Base-by-base conservation (phyloP, 352 stramenopile genomes). In the Phytophthora macrochlamydospora region DNA sequence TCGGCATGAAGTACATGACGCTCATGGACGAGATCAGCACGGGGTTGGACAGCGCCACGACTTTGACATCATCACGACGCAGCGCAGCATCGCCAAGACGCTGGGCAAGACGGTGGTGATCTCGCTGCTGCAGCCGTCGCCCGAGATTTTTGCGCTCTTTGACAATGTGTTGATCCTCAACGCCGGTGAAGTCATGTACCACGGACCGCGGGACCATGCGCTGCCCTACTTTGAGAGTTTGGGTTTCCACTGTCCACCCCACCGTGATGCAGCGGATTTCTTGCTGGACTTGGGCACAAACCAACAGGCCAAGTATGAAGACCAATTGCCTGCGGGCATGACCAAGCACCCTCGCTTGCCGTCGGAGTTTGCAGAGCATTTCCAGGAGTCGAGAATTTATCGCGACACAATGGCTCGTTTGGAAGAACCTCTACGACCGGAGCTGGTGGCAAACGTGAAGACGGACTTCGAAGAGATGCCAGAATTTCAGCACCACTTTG, bases 81-180 rank as follows among this genome's bases (percentile, higher is more conserved):
- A 85, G 7, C 63, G 65, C 32, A 80, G 69, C n/a, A 62, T 90
- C 9, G 83, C 81, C 8, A 54, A 78, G 38, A 79, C 65, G 8
- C 67, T 93, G 29, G 67, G 74, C 9, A 71, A 68, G 51, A 91
- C 81, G 8, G 57, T 82, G n/a, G 78, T 93, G 9, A 78, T 97
- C 35, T 90, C 88, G 7, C 67, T 98, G 28, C 65, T 97, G 30
- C 80, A 98, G 68, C 94, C 94, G 24, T 81, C 94, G 9, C 95
- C 95, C 0, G 94, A 98, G 69, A 93, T 97, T 14, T 97, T 97
- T 31, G 83, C 78, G 7, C 71, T 98, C 13, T 98, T 98, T 69
- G 95, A 98, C 68, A 87, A 98, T 44, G 69, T 98, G 4, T 84
- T 98, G n/a, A 59, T 98, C 18, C 56, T 98, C 30, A 89, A 92